These are phyloP conservation scores for Galeopsis tetrahit DNA, from an alignment of 257 asterid species.

Conservation along the genomic window DNA sequence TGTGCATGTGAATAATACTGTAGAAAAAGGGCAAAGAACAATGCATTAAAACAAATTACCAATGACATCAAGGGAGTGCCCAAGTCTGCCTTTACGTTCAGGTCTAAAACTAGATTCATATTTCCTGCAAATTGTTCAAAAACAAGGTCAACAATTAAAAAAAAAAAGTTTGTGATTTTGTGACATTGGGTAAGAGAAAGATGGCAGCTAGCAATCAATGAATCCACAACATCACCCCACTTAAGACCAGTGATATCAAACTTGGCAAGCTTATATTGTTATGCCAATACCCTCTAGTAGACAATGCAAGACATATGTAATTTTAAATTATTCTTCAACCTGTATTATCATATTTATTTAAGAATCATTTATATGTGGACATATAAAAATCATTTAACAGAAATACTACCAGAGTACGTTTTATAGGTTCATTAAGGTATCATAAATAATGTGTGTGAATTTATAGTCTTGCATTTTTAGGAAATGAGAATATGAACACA, in stretches of 20 bases:
- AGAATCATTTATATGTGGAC: neutral
- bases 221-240: neutral
- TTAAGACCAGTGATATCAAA: slow-evolving; percentile 5
- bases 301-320: neutral
- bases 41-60: slow-evolving; percentile 46
- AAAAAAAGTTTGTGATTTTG: neutral
- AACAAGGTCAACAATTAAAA: slow-evolving; percentile 4
- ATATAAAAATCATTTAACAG: slow-evolving; percentile 2
- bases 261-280: neutral
- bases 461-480: slow-evolving; percentile 4
- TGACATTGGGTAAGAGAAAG: slow-evolving; percentile 19
- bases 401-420: neutral
- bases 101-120: slow-evolving; percentile 73
- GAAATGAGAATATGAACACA: neutral
- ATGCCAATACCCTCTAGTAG: neutral
- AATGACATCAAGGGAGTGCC: slow-evolving; percentile 59
- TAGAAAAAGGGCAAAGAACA: neutral
- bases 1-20: neutral
- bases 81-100: slow-evolving; percentile 68
- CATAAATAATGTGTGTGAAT: neutral
- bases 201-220: neutral
- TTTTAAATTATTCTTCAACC: no score
- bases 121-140: slow-evolving; percentile 52
- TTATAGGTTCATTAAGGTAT: neutral
- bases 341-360: neutral